phyloP scores from a whole-genome alignment of 164 flowering plant species.

The Cinnamomum micranthum region DNA sequence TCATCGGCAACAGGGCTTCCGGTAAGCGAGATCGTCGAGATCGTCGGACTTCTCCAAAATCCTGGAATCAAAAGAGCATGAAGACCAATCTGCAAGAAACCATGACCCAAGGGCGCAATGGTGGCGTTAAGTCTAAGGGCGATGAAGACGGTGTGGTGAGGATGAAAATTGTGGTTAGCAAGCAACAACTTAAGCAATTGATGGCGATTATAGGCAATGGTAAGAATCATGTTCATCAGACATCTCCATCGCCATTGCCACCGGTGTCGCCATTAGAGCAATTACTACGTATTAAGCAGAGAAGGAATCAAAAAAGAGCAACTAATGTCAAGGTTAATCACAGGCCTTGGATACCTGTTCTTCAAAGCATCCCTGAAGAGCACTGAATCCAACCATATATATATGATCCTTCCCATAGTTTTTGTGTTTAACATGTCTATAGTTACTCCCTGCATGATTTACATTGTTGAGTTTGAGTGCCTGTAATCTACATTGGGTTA shows the following conservation, averaged over 20 bases:
- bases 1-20: background rate
- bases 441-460: background rate
- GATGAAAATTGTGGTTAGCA: constrained; percentile 9
- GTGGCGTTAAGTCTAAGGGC: background rate
- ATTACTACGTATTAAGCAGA: background rate
- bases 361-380: constrained; percentile 13
- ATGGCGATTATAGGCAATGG: constrained; percentile 2
- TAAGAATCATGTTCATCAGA: background rate
- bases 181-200: constrained; percentile 9
- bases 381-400: background rate
- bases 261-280: constrained; percentile 1
- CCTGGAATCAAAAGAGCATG: background rate
- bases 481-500: too few relatives aligned
- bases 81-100: background rate
- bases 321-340: background rate
- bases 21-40: background rate
- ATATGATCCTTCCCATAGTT: background rate
- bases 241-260: background rate
- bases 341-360: constrained; percentile 8
- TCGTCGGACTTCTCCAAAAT: background rate
- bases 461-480: background rate
- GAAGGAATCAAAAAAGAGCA: background rate
- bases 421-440: background rate
- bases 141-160: constrained; percentile 2
- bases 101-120: background rate